These are phyloP conservation scores for Nitzschia putrida DNA, from an alignment of 108 stramenopile genomes.

Conservation along the genomic window DNA sequence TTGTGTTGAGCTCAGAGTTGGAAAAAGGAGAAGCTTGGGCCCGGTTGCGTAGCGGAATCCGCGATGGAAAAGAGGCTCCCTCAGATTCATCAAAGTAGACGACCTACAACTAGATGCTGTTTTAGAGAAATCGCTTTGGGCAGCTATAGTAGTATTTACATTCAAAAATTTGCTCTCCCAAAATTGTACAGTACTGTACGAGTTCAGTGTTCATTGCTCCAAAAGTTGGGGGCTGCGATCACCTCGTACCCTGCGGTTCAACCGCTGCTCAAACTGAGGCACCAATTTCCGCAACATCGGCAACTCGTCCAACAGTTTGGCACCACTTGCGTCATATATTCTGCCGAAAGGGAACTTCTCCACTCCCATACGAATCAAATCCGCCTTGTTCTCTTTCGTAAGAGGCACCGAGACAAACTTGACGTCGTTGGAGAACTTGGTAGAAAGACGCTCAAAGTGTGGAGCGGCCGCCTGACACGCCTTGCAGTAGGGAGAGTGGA, in stretches of 20 bases:
- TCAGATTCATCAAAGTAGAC: too few species aligned
- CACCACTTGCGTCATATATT: slow-evolving; percentile 13
- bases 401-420: slow-evolving; percentile 29
- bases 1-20: slow-evolving; percentile 58
- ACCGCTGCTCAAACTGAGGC: slow-evolving; percentile 9
- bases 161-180: not conserved
- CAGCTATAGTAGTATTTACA: too few species aligned
- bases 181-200: not conserved
- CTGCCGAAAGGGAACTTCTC: slow-evolving; percentile 23
- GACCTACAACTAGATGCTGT: too few species aligned
- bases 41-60: slow-evolving; percentile 55
- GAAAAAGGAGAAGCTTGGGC: slow-evolving; percentile 76
- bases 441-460: slow-evolving; percentile 7
- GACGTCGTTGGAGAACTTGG: slow-evolving; percentile 15
- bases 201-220: not conserved
- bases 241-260: not conserved
- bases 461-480: slow-evolving; percentile 23
- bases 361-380: slow-evolving; percentile 5
- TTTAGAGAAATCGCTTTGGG: too few species aligned
- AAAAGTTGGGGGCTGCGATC: not conserved
- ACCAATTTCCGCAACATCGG: slow-evolving; percentile 17
- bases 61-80: not conserved
- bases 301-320: slow-evolving; percentile 4
- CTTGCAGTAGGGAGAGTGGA: slow-evolving; percentile 24
- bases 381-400: not conserved